These are phyloP conservation scores for Hymenoscyphus repandus DNA, from an alignment of 2,329 filamentous ascomycete species.

Conservation along the genomic window DNA sequence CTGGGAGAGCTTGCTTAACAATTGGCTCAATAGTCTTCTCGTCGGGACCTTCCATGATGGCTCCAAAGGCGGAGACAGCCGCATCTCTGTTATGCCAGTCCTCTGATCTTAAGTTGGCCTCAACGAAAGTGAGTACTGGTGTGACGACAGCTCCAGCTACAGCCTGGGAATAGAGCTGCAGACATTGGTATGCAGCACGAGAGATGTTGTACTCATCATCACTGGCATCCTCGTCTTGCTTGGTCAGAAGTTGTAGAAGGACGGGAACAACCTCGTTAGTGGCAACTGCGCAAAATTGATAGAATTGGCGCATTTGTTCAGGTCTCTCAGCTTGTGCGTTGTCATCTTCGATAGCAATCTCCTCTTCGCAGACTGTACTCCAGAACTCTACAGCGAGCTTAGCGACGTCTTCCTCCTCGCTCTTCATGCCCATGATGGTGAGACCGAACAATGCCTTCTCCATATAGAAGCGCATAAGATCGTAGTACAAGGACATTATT, in stretches of 20 bases:
- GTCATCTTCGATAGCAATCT: conserved; percentile 96
- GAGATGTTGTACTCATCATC: conserved; percentile 98
- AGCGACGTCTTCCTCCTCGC: conserved; percentile 91
- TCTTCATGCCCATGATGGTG: conserved; percentile 98
- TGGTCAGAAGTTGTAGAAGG: conserved; percentile 79
- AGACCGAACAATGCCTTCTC: conserved; percentile 98
- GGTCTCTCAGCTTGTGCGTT: conserved; percentile 59
- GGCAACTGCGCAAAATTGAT: conserved; percentile 91
- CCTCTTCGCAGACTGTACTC: conserved; percentile 99
- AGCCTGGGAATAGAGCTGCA: conserved; percentile 91
- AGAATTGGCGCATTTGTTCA: conserved; percentile 74
- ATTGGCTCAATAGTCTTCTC: conserved; percentile 88
- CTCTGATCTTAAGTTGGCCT: conserved; percentile 80
- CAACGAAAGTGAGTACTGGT: conserved; percentile 85
- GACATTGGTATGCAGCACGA: conserved; percentile 90
- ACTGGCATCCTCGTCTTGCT: conserved; percentile 94
- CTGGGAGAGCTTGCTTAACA: conserved; percentile 89
- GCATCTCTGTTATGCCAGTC: conserved; percentile 96
- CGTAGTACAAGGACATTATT: conserved; percentile 98
- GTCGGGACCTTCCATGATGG: conserved; percentile 97
- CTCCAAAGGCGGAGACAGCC: conserved; percentile 93
- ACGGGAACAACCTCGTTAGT: conserved; percentile 93
- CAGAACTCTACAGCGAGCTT: conserved; percentile 99
- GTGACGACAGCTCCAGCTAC: conserved; percentile 79
- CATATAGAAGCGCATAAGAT: conserved; percentile 99